These are phyloP conservation scores for Cordyceps cateniannulata DNA, from an alignment of 2,329 filamentous ascomycete genomes.

Conservation along the genomic window DNA sequence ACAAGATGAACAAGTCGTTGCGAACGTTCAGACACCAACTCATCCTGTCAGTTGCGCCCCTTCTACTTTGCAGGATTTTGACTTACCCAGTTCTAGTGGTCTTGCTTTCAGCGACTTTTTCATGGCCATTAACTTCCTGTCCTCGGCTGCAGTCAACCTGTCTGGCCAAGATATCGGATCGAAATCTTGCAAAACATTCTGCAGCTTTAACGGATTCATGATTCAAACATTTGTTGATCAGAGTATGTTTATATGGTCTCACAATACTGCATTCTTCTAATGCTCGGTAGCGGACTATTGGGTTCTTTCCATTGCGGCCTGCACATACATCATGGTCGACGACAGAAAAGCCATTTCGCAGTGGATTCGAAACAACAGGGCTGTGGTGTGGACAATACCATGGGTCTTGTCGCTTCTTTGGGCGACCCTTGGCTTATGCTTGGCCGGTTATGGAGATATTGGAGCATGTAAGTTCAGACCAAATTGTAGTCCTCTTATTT, in stretches of 20 bases:
- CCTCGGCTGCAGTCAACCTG: slow-evolving; percentile 30
- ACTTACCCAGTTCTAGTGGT: slow-evolving; percentile 17
- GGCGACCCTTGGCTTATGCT: slow-evolving; percentile 26
- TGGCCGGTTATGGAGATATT: slow-evolving; percentile 27
- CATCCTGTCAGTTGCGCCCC: neutral
- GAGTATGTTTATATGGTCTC: slow-evolving; percentile 13
- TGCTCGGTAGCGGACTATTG: slow-evolving; percentile 29
- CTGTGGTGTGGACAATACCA: slow-evolving; percentile 27
- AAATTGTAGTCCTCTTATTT: no score
- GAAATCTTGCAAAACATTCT: slow-evolving; percentile 24
- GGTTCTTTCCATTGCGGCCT: slow-evolving; percentile 34
- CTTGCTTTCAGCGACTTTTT: slow-evolving; percentile 33
- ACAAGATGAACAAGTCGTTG: slow-evolving; percentile 7
- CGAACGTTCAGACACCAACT: slow-evolving; percentile 8
- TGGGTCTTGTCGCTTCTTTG: slow-evolving; percentile 31
- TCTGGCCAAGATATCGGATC: slow-evolving; percentile 24
- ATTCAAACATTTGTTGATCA: slow-evolving; percentile 37
- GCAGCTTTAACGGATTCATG: slow-evolving; percentile 35
- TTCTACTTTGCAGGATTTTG: neutral
- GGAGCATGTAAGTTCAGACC: slow-evolving; percentile 20
- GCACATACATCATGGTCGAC: slow-evolving; percentile 34
- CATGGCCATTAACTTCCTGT: slow-evolving; percentile 35
- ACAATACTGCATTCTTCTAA: neutral
- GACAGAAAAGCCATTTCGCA: slow-evolving; percentile 27
- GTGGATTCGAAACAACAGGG: slow-evolving; percentile 31